Conservation (phyloP, 139 green algal species). For the Chlorella ohadii region DNA sequence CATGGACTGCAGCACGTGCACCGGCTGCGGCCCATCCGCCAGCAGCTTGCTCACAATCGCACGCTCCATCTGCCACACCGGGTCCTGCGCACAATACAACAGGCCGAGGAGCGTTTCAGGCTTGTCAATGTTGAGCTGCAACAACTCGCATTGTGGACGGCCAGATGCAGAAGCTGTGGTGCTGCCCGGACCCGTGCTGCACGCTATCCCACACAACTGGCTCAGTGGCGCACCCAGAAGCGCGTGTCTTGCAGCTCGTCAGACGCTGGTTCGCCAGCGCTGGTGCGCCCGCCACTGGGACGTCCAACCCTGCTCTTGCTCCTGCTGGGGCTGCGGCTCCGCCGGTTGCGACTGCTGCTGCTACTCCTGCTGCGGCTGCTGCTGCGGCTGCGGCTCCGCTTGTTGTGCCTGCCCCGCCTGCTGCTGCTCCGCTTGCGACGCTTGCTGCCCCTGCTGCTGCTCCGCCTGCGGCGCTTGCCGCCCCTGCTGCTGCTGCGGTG, state of each 20-base stretch:
- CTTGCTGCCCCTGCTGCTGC: background rate
- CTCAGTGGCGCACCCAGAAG: background rate
- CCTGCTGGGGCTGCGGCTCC: background rate
- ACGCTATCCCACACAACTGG: too few species aligned
- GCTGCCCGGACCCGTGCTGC: too few species aligned
- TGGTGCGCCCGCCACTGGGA: background rate
- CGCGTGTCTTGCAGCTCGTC: background rate
- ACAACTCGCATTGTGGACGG: too few species aligned
- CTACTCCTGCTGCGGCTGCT: background rate
- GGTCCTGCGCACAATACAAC: slow-evolving; percentile 14
- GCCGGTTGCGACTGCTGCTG: too few species aligned
- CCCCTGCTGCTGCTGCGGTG: background rate
- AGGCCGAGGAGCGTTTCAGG: too few species aligned
- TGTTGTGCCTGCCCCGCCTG: background rate
- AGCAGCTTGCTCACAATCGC: background rate
- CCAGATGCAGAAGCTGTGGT: too few species aligned
- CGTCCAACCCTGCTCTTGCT: background rate
- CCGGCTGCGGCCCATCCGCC: background rate
- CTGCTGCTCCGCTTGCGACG: background rate
- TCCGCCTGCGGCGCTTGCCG: background rate
- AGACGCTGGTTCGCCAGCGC: background rate
- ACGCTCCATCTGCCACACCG: slow-evolving; percentile 7
- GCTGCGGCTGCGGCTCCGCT: background rate
- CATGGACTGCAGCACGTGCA: background rate
- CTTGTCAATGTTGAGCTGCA: background rate